Evolutionary conservation across 2,329 filamentous ascomycete species (phyloP).

Genomic region (Claviceps fusiformis): DNA sequence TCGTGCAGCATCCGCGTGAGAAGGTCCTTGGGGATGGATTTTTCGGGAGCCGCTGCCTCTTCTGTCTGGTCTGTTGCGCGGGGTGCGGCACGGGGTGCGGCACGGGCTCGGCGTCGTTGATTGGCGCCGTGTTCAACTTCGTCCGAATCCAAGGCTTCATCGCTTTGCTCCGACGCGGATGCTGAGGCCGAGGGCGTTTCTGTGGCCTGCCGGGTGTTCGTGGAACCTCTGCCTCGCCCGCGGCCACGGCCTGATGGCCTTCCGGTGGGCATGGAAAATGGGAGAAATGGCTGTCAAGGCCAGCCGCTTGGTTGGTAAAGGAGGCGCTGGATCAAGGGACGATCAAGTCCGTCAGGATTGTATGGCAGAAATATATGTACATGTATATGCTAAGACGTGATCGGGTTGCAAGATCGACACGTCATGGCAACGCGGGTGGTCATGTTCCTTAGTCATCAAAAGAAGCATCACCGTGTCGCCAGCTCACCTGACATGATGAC

Average conservation of each 20-base stretch:
- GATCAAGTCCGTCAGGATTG: too few species aligned
- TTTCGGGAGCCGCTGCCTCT: conserved; percentile 23
- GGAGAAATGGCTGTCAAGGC: neutral
- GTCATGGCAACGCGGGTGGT: neutral
- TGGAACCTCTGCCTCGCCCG: conserved; percentile 21
- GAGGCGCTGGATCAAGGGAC: neutral
- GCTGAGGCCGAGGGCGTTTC: conserved; percentile 12
- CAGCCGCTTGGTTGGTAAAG: neutral
- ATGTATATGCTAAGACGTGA: neutral
- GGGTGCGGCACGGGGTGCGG: neutral
- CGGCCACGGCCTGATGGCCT: conserved; percentile 17
- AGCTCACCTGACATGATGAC: neutral
- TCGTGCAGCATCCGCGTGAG: conserved; percentile 66
- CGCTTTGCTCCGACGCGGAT: conserved; percentile 17
- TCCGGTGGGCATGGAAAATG: conserved; percentile 28
- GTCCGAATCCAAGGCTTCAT: conserved; percentile 24
- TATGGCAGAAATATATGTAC: too few species aligned
- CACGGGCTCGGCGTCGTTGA: conserved; percentile 5
- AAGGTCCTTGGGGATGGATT: conserved; percentile 56
- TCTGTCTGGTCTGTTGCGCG: conserved; percentile 11
- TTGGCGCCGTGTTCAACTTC: conserved; percentile 10
- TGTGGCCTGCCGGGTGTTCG: conserved; percentile 11
- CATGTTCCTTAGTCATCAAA: conserved; percentile 5
- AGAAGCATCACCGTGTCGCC: neutral
- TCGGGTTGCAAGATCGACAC: neutral